phyloP scores from a whole-genome alignment of 225 moss, liverwort and hornwort species.

The Bryum argenteum region DNA sequence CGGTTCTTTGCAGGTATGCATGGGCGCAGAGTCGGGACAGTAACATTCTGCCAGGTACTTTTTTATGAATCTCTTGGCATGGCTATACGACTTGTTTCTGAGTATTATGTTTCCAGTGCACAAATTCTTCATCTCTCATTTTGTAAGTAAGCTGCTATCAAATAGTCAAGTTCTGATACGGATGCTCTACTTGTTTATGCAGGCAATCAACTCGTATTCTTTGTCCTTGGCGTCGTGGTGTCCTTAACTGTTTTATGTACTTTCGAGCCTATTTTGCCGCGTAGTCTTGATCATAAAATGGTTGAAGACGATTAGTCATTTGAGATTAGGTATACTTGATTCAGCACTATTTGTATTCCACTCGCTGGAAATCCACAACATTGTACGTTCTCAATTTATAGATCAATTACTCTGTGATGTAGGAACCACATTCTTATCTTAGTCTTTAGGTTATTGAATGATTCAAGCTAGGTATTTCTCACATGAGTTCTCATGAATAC shows the following conservation, averaged over 20 bases:
- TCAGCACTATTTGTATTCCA: too few species aligned
- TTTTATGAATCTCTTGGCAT: neutral
- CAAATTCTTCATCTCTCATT: slow-evolving; percentile 2
- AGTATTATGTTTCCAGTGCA: neutral
- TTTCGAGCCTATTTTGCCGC: slow-evolving; percentile 52
- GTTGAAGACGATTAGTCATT: neutral
- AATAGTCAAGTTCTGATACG: neutral
- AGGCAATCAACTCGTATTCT: slow-evolving; percentile 68
- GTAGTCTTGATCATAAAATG: slow-evolving; percentile 31
- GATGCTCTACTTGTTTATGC: slow-evolving; percentile 27
- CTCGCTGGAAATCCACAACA: too few species aligned
- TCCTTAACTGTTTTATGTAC: slow-evolving; percentile 33
- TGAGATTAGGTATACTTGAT: too few species aligned
- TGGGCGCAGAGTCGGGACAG: slow-evolving; percentile 68
- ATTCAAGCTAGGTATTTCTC: too few species aligned
- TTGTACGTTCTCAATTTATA: too few species aligned
- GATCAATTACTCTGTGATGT: too few species aligned
- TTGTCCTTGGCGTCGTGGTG: slow-evolving; percentile 25
- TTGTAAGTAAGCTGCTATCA: neutral
- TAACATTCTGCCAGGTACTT: slow-evolving; percentile 74
- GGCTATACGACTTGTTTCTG: neutral
- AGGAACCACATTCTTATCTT: too few species aligned
- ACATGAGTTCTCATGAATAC: too few species aligned
- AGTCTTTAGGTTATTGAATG: too few species aligned
- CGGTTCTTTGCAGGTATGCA: slow-evolving; percentile 64